Percentiles rank a stretch among this genome's conserved stretches.
Evolutionary conservation across 225 moss, liverwort and hornwort genomes (phyloP).

Genomic region (Rhytidiadelphus loreus): DNA sequence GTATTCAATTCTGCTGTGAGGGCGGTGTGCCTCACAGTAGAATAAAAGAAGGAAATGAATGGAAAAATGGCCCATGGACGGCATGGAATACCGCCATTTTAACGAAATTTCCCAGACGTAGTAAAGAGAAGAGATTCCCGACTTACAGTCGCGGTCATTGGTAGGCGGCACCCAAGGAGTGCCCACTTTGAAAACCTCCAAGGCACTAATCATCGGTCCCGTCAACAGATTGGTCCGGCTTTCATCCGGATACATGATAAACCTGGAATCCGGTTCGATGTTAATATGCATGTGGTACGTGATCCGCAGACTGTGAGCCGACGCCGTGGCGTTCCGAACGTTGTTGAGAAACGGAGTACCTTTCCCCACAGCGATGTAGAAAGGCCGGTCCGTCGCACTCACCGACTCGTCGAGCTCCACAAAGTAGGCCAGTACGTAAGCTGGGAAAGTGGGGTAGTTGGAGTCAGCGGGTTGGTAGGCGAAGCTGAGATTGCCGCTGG

Average conservation of each 20-base stretch:
- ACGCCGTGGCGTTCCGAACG: background rate
- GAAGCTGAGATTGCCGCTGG: background rate
- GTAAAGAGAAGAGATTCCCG: background rate
- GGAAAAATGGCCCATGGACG: no score
- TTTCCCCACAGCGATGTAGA: background rate
- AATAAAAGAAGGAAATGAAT: no score
- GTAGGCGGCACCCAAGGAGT: background rate
- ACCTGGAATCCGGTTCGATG: background rate
- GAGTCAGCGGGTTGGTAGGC: background rate
- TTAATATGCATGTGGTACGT: rapidly evolving
- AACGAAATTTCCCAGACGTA: no score
- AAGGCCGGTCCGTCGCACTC: background rate
- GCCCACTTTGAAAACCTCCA: constrained; percentile 1
- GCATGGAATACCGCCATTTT: no score
- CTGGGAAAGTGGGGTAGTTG: background rate
- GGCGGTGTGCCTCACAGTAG: background rate
- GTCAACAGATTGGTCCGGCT: background rate
- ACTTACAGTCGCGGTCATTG: constrained; percentile 1
- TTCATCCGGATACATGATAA: background rate
- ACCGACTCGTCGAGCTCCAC: background rate
- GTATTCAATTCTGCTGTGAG: background rate
- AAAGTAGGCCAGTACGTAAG: background rate
- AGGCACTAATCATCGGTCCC: background rate
- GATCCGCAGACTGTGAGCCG: background rate
- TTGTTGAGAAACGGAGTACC: background rate